Base-by-base conservation (phyloP, 306 rosid species). In the Rosa chinensis region DNA sequence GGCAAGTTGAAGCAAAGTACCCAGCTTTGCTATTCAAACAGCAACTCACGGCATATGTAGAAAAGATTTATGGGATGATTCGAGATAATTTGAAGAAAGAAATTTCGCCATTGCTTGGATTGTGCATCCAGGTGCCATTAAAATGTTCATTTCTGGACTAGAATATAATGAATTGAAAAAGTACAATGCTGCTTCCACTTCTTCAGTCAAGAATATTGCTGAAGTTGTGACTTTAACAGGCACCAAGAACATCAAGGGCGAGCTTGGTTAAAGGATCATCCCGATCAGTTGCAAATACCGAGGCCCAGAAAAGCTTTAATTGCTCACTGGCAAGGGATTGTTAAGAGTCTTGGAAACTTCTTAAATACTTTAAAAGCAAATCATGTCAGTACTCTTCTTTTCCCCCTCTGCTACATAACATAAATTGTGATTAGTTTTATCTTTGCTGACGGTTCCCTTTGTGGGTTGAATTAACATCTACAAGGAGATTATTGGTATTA, bases 311-410 rank as follows among this genome's bases (percentile, higher is more conserved):
- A 87, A 87, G 94, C 97, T 78, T 88, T 96, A 75, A 91, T 93
- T 78, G 98, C 97, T 77, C 98, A 96, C 80, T 96, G 98, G 99
- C 99, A 96, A 89, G 93, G 97, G 83, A 96, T 96, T 79, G 99
- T 96, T 43, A 92, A 85, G 67, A 90, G 94, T 91, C 90, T 93
- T 14, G 89, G 93, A 79, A 96, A 80, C 84, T 93, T 78, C 83
- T 88, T 96, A 73, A 90, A 87, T 85, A 90, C 89, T 82, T 89
- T 96, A 92, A 96, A 92, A 84, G 92, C 94, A 53, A 96, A 96
- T 83, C 86, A 88, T 68, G 99, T 96, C 82, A 90, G 99, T 88
- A 74, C 76, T 55, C 40, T 55, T 50, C 75, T 70, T 20, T n/a
- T 44, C 71, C 70, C 77, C 28, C 66, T 2, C 47, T 37, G 7